phyloP scores from a whole-genome alignment of 257 asterid genomes.

The Forsythia viridissima region DNA sequence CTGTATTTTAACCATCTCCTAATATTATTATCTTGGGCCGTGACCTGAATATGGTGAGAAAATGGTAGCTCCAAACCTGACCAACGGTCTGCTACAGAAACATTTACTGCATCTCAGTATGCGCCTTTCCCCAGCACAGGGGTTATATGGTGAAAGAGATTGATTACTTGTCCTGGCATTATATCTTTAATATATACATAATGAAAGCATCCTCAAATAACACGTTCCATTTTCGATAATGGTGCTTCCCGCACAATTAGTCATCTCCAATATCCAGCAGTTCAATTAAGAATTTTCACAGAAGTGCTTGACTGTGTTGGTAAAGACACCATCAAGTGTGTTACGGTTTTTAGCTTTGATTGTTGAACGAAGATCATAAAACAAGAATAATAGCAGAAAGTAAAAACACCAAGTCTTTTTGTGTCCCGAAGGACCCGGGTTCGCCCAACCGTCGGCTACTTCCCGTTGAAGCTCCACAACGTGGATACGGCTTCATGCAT shows the following conservation, averaged over 20 bases:
- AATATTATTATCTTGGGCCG: not conserved
- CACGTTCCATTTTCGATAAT: not conserved
- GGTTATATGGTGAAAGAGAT: not conserved
- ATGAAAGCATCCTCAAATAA: not conserved
- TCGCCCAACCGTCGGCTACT: too few relatives aligned
- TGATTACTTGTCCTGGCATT: not conserved
- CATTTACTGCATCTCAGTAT: not conserved
- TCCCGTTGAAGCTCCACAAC: too few relatives aligned
- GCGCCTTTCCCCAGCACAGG: not conserved
- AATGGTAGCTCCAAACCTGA: not conserved
- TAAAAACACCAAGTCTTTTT: too few relatives aligned
- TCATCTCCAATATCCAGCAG: not conserved
- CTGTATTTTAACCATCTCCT: not conserved
- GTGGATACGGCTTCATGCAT: too few relatives aligned
- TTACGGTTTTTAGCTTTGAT: too few relatives aligned
- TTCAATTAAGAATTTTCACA: not conserved
- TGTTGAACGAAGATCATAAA: too few relatives aligned
- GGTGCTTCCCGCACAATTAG: not conserved
- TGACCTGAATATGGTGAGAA: not conserved
- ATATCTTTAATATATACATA: not conserved
- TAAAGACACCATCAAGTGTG: not conserved
- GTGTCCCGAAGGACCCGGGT: too few relatives aligned
- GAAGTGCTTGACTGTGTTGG: not conserved
- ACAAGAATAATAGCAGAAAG: too few relatives aligned
- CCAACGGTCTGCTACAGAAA: not conserved